Evolutionary conservation across 2,329 filamentous ascomycete genomes (phyloP), one percentile per base, ranked within the genome.

Genomic region (Fusarium newnesense): DNA sequence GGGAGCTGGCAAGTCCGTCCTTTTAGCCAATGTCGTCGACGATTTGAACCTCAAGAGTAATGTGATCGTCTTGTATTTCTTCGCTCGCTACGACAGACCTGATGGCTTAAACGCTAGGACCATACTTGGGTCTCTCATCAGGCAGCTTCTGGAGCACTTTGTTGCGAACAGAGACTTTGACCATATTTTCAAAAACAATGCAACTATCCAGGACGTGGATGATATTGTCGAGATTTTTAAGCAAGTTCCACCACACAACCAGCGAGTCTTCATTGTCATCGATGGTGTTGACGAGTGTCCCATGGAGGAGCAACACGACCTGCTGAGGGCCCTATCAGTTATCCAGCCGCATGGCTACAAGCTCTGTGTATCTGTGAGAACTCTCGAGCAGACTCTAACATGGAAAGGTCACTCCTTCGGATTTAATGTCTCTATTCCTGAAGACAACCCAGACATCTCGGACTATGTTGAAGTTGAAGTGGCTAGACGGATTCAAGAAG

Each of bases 1-100:
- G 2, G 84, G 85, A 4, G 82, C 81, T 0, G 84, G 85, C 0
- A 86, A 86, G 63, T 85, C 85, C 1, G 83, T 86, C 2, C 56
- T 83, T 12, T 52, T 86, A 8, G 84, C 85, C 4, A 86, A 85
- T 57, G 79, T 86, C 1, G 78, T 86, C 1, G 80, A 83, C 53
- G 80, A 84, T 46, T 49, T 84, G 4, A 77, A 79, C 43, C 69
- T 82, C 0, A 15, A 72, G 4, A 10, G 11, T 0, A 9, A 46
- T 1, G 6, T 24, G 1, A 24, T 24, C 1, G 50, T 49, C 4
- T 8, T 36, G 1, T 82, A 80, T 53, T 83, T 83, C 64, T 83
- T 84, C 52, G 81, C 78, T 24, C 73, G 77, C 0, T 63, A 81
- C 28, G 79, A 83, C 16, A 73, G 77, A 3, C 36, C 64, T 4